Conservation (phyloP, 805 yeast genomes). For the Saccharomyces mikatae region DNA sequence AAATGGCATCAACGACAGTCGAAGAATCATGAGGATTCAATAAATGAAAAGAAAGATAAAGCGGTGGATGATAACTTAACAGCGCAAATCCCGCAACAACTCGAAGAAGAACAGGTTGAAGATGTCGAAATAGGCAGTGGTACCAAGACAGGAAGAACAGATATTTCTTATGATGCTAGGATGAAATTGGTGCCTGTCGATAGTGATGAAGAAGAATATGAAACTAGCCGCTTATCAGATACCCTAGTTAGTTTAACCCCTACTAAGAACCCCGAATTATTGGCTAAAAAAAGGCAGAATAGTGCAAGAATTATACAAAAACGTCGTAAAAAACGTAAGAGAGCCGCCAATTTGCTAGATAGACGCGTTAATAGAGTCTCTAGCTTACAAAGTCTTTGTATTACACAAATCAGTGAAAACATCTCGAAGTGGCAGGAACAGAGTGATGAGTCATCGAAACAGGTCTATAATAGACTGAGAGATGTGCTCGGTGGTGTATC, state of each 20-base stretch:
- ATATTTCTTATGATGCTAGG: constrained; percentile 5
- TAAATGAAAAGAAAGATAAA: constrained; percentile 1
- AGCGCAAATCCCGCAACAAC: not conserved
- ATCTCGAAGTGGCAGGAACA: constrained; percentile 20
- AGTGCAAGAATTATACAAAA: constrained; percentile 44
- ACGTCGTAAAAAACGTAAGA: constrained; percentile 64
- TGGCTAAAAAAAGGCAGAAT: constrained; percentile 34
- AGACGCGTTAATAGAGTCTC: constrained; percentile 55
- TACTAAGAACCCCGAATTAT: constrained; percentile 16
- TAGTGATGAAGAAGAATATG: constrained; percentile 29
- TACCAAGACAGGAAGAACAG: constrained; percentile 1
- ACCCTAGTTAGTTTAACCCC: constrained; percentile 2
- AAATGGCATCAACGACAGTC: constrained; percentile 32
- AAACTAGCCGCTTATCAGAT: constrained; percentile 2
- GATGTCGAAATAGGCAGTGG: not conserved
- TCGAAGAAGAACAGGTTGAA: not conserved
- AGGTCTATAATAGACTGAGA: constrained; percentile 19
- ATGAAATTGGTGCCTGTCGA: constrained; percentile 29
- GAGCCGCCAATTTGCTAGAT: constrained; percentile 80
- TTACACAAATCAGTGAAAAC: constrained; percentile 49
- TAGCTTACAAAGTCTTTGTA: constrained; percentile 75
- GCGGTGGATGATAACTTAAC: not conserved
- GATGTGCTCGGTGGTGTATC: constrained; percentile 88
- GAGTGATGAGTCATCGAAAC: constrained; percentile 5
- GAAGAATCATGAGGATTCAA: constrained; percentile 14